Base-by-base conservation (phyloP, 2,329 filamentous ascomycete species). In the Pseudogymnoascus sp. region DNA sequence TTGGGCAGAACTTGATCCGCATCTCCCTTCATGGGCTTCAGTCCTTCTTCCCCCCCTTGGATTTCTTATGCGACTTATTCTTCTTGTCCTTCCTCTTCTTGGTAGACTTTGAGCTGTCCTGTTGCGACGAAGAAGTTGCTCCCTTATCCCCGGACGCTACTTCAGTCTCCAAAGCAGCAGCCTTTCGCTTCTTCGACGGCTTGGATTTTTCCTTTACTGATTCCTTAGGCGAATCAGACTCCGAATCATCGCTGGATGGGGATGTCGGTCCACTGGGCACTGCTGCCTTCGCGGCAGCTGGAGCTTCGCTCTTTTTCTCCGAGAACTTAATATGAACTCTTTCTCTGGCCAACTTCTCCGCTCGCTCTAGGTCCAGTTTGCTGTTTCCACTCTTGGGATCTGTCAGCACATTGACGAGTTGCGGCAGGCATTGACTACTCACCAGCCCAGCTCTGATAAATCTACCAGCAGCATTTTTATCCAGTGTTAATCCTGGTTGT, bases 391-490 rank as follows among this genome's bases (percentile, higher is more conserved):
- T 65, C 73, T 75, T 29, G 47, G 23, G 8, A n/a, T 23, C 42
- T 11, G 59, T 70, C 36, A 71, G 65, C 31, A 66, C 37, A 16
- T 61, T 31, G 42, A 23, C 23, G 11, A 36, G 8, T 36, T 34
- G 18, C 11, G 31, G 12, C 4, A 36, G 23, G 29, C 39, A 62
- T 45, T n/a, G 60, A 63, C 23, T 21, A 73, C 83, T 69, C 77
- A 90, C 88, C 71, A 97, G 77, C 62, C 90, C 91, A 65, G 90
- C 85, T 72, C 88, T 91, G 70, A 99, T 86, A 65, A 99, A 90
- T 61, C 93, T 83, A 61, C 84, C 85, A 12, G 91, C 90, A 5
- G 91, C 93, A 68, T 85, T 84, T 69, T 89, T 93, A 72, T 97
- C 83, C 23, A 89, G 71, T 21, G 75, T 84, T 67, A 90, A 77